Percentiles rank a stretch among this genome's conserved stretches.
Conservation (phyloP, 345 rosid species). For the Citrus cavaleriei region DNA sequence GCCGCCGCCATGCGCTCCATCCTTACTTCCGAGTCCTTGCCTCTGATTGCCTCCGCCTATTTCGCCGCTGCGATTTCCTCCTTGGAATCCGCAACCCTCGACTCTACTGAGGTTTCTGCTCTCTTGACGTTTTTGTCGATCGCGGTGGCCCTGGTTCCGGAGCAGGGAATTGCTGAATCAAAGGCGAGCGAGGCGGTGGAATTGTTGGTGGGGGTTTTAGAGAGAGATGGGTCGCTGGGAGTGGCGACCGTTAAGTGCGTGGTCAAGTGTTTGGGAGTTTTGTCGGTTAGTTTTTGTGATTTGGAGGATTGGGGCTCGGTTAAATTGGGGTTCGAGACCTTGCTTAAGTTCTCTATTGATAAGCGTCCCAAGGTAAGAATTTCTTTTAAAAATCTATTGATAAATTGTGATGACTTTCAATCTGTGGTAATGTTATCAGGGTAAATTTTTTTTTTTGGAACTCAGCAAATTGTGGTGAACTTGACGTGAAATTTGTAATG, state of each 20-base stretch:
- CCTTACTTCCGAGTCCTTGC: slow-evolving; percentile 60
- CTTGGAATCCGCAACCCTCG: slow-evolving; percentile 33
- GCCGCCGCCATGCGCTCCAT: slow-evolving; percentile 88
- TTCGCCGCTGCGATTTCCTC: slow-evolving; percentile 76
- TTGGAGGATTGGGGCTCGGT: slow-evolving; percentile 69
- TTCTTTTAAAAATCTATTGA: background rate
- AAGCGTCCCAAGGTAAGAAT: slow-evolving; percentile 81
- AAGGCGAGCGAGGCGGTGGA: slow-evolving; percentile 70
- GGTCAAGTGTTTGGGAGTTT: slow-evolving; percentile 75
- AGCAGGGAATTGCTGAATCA: slow-evolving; percentile 35
- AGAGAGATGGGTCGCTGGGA: slow-evolving; percentile 38
- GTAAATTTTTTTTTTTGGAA: background rate
- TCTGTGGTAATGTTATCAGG: background rate
- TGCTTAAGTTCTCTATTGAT: slow-evolving; percentile 64
- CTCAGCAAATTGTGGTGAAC: background rate
- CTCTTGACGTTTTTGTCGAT: slow-evolving; percentile 65
- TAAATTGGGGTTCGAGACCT: slow-evolving; percentile 45
- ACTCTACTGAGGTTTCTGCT: slow-evolving; percentile 59
- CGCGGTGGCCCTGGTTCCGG: slow-evolving; percentile 49
- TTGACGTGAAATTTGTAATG: background rate
- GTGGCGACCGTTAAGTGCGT: slow-evolving; percentile 63
- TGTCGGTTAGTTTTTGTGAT: slow-evolving; percentile 57
- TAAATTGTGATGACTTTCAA: background rate
- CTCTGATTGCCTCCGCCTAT: slow-evolving; percentile 59
- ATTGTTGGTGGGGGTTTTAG: slow-evolving; percentile 45